phyloP scores from a whole-genome alignment of 83 land plant species.

The Diphasiastrum complanatum region DNA sequence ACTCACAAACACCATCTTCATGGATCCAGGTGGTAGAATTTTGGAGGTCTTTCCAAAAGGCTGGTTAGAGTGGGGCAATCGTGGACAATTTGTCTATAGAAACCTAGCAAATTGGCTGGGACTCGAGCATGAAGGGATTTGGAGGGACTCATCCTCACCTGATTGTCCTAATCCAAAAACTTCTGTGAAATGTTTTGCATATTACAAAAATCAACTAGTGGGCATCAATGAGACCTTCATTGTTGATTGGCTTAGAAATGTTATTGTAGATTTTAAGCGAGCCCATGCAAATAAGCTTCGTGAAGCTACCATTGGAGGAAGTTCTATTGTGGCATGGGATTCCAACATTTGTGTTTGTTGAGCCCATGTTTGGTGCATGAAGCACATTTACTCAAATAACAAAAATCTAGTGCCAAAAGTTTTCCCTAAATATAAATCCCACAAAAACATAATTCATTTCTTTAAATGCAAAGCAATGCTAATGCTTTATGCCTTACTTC shows the following conservation, averaged over 20 bases:
- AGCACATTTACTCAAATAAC: too few species aligned
- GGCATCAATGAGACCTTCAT: slow-evolving; percentile 22
- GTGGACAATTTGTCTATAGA: slow-evolving; percentile 20
- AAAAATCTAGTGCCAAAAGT: too few species aligned
- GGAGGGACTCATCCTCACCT: slow-evolving; percentile 18
- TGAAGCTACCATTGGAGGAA: too few species aligned
- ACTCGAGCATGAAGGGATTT: slow-evolving; percentile 20
- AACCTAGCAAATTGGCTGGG: slow-evolving; percentile 16
- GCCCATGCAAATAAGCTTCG: too few species aligned
- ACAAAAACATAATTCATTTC: too few species aligned
- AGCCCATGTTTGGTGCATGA: too few species aligned
- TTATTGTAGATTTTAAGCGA: slow-evolving; percentile 6
- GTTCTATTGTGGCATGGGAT: too few species aligned
- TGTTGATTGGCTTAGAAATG: slow-evolving; percentile 6
- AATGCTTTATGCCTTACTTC: too few species aligned
- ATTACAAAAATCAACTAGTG: slow-evolving; percentile 19
- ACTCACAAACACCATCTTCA: slow-evolving; percentile 28
- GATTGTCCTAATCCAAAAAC: slow-evolving; percentile 12
- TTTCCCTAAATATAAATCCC: too few species aligned
- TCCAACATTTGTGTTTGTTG: too few species aligned
- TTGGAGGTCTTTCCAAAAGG: slow-evolving; percentile 25
- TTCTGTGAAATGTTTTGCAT: slow-evolving; percentile 1
- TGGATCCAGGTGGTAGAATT: slow-evolving; percentile 26
- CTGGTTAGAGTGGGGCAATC: slow-evolving; percentile 20
- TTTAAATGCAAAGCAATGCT: too few species aligned